These are phyloP conservation scores for Blattamonas nauphoetae DNA, from an alignment of 78 protist species.

Conservation along the genomic window DNA sequence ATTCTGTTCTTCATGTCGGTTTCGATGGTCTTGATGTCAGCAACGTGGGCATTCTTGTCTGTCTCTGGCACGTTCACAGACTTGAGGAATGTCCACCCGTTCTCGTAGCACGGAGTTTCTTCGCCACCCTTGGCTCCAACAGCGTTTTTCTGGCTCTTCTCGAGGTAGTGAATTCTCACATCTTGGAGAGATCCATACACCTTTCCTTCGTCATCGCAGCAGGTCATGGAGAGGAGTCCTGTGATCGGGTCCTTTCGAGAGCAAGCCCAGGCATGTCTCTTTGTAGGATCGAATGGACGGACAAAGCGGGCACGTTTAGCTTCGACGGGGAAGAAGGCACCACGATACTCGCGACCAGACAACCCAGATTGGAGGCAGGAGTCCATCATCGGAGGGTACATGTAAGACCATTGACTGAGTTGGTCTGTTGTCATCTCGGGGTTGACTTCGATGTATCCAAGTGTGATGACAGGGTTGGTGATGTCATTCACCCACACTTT, in stretches of 20 bases:
- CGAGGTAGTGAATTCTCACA: background rate
- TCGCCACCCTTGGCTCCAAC: background rate
- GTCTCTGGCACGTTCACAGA: too few relatives aligned
- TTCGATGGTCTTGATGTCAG: too few relatives aligned
- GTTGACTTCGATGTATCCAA: background rate
- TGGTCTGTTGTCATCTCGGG: background rate
- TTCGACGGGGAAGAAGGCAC: slow-evolving; percentile 5
- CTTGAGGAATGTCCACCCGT: too few relatives aligned
- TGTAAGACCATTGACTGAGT: background rate
- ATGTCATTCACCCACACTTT: background rate
- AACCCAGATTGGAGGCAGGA: slow-evolving; percentile 1
- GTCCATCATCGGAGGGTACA: background rate
- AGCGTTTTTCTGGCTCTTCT: background rate
- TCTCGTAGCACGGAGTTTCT: background rate
- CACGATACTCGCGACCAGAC: background rate
- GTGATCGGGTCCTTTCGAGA: background rate
- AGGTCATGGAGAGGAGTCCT: background rate
- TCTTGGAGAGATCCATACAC: background rate
- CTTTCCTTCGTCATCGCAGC: background rate
- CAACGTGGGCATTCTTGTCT: too few relatives aligned
- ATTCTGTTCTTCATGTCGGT: too few relatives aligned
- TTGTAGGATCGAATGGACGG: background rate
- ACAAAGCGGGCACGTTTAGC: background rate
- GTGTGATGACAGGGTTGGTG: background rate
- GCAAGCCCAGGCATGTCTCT: background rate